These are phyloP conservation scores for Aureobasidium zeae DNA, from an alignment of 2,329 filamentous ascomycete species.

Conservation along the genomic window DNA sequence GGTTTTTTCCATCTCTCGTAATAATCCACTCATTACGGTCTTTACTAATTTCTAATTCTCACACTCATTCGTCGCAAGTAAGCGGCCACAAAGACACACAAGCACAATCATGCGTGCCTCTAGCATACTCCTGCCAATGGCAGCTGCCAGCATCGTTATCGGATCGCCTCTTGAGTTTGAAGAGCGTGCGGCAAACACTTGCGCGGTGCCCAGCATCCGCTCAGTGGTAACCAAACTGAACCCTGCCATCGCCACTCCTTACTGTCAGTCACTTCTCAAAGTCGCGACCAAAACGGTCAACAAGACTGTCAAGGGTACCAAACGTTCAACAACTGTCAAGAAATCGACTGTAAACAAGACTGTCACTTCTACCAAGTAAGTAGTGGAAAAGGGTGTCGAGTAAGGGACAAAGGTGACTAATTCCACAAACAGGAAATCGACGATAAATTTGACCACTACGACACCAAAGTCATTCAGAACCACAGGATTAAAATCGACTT, in stretches of 20 bases:
- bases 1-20: no score
- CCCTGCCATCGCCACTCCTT: constrained; percentile 6
- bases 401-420: not conserved
- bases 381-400: not conserved
- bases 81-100: not conserved
- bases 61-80: not conserved
- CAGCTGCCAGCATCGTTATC: constrained; percentile 6
- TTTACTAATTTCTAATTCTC: not conserved
- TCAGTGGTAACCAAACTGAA: constrained; percentile 6
- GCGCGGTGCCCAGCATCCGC: constrained; percentile 2
- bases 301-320: not conserved
- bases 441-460: constrained; percentile 3
- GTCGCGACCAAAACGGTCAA: constrained; percentile 6
- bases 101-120: not conserved
- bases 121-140: not conserved
- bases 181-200: constrained; percentile 5
- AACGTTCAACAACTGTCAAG: not conserved
- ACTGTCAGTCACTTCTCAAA: constrained; percentile 11
- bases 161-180: constrained; percentile 8
- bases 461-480: not conserved
- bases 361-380: constrained; percentile 1
- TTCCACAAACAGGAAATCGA: not conserved
- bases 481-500: not conserved
- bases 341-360: constrained; percentile 1
- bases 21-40: not conserved